phyloP scores from a whole-genome alignment of 2,329 filamentous ascomycete genomes.

The Colletotrichum falcatum region DNA sequence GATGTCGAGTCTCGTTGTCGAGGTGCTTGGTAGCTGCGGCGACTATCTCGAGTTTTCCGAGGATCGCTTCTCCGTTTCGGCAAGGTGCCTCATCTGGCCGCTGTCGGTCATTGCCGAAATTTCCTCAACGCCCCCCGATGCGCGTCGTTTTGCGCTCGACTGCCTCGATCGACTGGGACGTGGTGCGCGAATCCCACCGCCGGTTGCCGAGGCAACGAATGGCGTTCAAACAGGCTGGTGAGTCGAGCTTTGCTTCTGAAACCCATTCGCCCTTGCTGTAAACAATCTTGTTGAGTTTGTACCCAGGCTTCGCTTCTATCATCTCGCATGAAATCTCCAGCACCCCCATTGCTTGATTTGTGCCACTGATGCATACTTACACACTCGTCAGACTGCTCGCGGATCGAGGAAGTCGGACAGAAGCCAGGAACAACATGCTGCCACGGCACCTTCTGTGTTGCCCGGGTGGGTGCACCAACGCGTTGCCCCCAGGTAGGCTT shows the following conservation, averaged over 20 bases:
- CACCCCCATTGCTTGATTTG: neutral
- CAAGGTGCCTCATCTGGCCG: slow-evolving; percentile 45
- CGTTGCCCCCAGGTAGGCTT: neutral
- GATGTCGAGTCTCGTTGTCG: slow-evolving; percentile 41
- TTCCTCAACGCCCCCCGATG: slow-evolving; percentile 26
- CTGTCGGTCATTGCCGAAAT: slow-evolving; percentile 42
- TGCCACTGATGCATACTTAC: neutral
- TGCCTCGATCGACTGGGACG: slow-evolving; percentile 42
- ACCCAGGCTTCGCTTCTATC: slow-evolving; percentile 28
- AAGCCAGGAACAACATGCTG: too few species aligned
- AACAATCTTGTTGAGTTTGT: slow-evolving; percentile 16
- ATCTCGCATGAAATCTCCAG: slow-evolving; percentile 11
- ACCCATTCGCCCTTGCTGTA: neutral
- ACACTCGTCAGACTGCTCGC: neutral
- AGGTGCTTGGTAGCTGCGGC: slow-evolving; percentile 44
- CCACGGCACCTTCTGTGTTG: neutral
- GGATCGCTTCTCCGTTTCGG: slow-evolving; percentile 42
- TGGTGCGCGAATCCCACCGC: slow-evolving; percentile 44
- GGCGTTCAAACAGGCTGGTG: slow-evolving; percentile 40
- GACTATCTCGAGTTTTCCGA: slow-evolving; percentile 37
- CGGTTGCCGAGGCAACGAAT: slow-evolving; percentile 23
- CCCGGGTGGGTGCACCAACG: neutral
- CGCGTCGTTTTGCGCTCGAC: slow-evolving; percentile 35
- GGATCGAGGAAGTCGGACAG: neutral
- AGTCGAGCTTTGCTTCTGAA: slow-evolving; percentile 15